Conservation (phyloP, 2,329 filamentous ascomycete species). For the Fusarium nelsonii region DNA sequence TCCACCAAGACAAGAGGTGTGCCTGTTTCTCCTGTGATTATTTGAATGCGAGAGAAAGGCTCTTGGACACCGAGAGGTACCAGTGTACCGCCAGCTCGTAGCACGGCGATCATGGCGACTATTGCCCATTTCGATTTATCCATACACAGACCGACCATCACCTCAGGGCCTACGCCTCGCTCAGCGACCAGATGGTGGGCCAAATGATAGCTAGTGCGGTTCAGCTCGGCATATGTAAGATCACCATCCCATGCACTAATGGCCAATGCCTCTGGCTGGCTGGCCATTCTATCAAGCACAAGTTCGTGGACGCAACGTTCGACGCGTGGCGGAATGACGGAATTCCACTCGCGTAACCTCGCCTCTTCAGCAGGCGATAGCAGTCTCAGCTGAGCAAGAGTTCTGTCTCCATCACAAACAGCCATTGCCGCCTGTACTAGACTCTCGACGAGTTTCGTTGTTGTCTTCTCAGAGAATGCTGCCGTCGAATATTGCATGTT, state of each 20-base stretch:
- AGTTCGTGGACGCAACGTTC: slow-evolving; percentile 3
- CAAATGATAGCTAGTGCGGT: not conserved
- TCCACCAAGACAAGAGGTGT: not conserved
- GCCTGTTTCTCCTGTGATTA: not conserved
- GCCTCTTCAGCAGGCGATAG: not conserved
- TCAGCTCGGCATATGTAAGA: not conserved
- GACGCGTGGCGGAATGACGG: not conserved
- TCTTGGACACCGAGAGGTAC: slow-evolving; percentile 1
- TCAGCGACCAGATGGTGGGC: not conserved
- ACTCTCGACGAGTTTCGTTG: not conserved
- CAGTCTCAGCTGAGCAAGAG: not conserved
- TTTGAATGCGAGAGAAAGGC: not conserved
- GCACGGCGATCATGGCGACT: not conserved
- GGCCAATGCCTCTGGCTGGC: not conserved
- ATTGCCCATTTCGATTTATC: slow-evolving; percentile 8
- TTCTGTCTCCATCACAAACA: not conserved
- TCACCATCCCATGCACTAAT: not conserved
- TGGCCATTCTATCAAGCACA: not conserved
- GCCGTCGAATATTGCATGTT: slow-evolving; percentile 4
- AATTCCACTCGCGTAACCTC: slow-evolving; percentile 3
- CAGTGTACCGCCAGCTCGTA: not conserved
- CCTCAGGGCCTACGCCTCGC: not conserved
- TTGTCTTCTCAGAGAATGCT: not conserved
- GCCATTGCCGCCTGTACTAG: not conserved
- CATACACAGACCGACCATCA: slow-evolving; percentile 4